Conservation (phyloP, 2,329 filamentous ascomycete genomes). For the Neoarthrinium moseri region DNA sequence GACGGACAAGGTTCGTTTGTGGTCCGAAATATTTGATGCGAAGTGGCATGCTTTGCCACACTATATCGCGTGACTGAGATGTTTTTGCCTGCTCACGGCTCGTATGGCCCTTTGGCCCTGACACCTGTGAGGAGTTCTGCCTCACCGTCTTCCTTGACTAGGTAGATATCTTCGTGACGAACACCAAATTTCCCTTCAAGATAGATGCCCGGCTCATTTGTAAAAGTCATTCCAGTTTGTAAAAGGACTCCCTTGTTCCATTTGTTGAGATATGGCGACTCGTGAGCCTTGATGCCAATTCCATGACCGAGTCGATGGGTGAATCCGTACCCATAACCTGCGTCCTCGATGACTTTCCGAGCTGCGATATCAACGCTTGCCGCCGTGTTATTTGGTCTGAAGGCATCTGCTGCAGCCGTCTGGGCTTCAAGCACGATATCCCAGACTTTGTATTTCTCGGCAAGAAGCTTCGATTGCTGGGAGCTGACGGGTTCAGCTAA, state of each 20-base stretch:
- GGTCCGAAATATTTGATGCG: too few relatives aligned
- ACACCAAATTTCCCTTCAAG: slow-evolving; percentile 59
- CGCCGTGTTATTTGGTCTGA: slow-evolving; percentile 51
- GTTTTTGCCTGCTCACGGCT: too few relatives aligned
- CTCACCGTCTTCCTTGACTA: slow-evolving; percentile 52
- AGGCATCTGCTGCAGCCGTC: slow-evolving; percentile 48
- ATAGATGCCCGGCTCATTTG: slow-evolving; percentile 63
- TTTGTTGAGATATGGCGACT: slow-evolving; percentile 64
- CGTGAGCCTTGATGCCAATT: slow-evolving; percentile 66
- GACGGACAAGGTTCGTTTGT: too few relatives aligned
- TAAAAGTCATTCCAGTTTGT: slow-evolving; percentile 60
- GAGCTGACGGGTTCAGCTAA: neutral
- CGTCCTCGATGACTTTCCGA: slow-evolving; percentile 52
- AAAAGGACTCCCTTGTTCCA: slow-evolving; percentile 50
- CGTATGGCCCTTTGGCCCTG: slow-evolving; percentile 50
- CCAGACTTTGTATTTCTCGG: slow-evolving; percentile 58
- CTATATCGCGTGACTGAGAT: too few relatives aligned
- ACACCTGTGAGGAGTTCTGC: slow-evolving; percentile 55
- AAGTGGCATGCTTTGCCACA: too few relatives aligned
- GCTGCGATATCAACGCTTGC: slow-evolving; percentile 62
- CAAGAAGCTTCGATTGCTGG: slow-evolving; percentile 21
- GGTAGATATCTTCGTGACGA: slow-evolving; percentile 60
- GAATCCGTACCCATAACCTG: slow-evolving; percentile 58
- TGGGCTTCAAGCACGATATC: slow-evolving; percentile 62
- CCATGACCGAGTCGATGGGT: slow-evolving; percentile 64